A percentile compares a stretch with the other conserved stretches of the same genome.
Conservation (phyloP, 441 rosid genomes). For the Corymbia calophylla region DNA sequence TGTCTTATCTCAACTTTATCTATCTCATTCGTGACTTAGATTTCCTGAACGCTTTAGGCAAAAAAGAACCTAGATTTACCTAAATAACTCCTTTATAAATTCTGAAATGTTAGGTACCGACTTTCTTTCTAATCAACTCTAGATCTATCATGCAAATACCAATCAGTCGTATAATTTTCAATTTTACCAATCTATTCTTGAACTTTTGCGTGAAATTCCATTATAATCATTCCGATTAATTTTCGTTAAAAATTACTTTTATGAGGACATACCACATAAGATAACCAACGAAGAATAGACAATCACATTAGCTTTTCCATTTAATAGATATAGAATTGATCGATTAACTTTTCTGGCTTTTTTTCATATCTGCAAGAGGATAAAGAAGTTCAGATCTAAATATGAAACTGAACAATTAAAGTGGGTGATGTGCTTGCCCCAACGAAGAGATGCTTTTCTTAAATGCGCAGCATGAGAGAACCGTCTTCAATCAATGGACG, state of each 20-base stretch:
- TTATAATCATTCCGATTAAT: rapidly evolving
- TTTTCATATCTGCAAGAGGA: not conserved
- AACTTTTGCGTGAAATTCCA: rapidly evolving
- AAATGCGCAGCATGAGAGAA: not conserved
- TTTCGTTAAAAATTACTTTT: rapidly evolving
- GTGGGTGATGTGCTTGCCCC: not conserved
- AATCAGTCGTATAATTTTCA: not conserved
- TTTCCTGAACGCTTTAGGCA: rapidly evolving
- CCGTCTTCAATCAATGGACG: not conserved
- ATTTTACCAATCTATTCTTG: rapidly evolving
- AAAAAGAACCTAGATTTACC: not conserved
- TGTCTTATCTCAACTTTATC: not conserved
- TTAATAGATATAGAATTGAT: not conserved
- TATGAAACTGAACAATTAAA: not conserved
- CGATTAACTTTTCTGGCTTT: not conserved
- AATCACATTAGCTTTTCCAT: rapidly evolving
- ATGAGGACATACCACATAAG: rapidly evolving
- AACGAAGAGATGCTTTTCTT: not conserved
- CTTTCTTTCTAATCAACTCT: not conserved
- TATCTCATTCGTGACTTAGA: not conserved
- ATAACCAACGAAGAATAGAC: rapidly evolving
- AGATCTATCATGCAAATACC: rapidly evolving
- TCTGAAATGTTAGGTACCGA: not conserved
- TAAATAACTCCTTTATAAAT: rapidly evolving
- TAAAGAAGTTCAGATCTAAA: not conserved